These are phyloP conservation scores for Phymatotrichopsis omnivora DNA, from an alignment of 2,329 filamentous ascomycete species.

Conservation along the genomic window DNA sequence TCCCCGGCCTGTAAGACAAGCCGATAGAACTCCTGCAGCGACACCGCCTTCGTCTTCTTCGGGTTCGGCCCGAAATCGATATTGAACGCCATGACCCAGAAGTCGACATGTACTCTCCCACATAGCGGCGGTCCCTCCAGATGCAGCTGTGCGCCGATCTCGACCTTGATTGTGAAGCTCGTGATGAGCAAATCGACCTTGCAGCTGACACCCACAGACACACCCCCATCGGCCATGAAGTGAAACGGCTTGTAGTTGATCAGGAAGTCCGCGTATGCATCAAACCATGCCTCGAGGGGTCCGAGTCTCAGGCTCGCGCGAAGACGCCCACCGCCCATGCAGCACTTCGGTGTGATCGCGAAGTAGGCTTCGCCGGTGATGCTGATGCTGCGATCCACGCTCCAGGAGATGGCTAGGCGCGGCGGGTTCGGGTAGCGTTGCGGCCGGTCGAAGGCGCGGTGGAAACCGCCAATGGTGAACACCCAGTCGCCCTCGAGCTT, in stretches of 20 bases:
- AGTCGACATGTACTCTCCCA: constrained; percentile 33
- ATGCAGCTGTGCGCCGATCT: constrained; percentile 32
- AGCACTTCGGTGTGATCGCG: constrained; percentile 39
- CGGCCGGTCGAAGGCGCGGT: constrained; percentile 35
- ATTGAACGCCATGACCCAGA: constrained; percentile 33
- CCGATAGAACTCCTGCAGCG: constrained; percentile 11
- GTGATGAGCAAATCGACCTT: constrained; percentile 32
- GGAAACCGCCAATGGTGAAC: constrained; percentile 41
- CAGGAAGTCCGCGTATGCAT: constrained; percentile 38
- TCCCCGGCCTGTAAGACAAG: constrained; percentile 8
- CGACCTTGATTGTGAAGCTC: constrained; percentile 30
- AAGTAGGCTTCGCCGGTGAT: constrained; percentile 40
- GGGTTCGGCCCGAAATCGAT: constrained; percentile 29
- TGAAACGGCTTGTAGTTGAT: constrained; percentile 38
- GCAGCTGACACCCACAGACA: constrained; percentile 32
- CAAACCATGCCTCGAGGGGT: constrained; percentile 36
- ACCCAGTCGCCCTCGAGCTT: constrained; percentile 37
- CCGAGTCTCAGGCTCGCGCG: constrained; percentile 33
- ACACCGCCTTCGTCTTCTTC: not conserved
- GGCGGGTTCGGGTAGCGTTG: constrained; percentile 36
- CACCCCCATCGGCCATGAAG: constrained; percentile 33
- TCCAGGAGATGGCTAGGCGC: constrained; percentile 38
- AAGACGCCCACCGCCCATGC: constrained; percentile 39
- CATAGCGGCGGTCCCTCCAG: constrained; percentile 33
- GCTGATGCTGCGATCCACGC: constrained; percentile 31